Base-by-base conservation (phyloP, 2,329 filamentous ascomycete species). In the Talaromyces sp. region DNA sequence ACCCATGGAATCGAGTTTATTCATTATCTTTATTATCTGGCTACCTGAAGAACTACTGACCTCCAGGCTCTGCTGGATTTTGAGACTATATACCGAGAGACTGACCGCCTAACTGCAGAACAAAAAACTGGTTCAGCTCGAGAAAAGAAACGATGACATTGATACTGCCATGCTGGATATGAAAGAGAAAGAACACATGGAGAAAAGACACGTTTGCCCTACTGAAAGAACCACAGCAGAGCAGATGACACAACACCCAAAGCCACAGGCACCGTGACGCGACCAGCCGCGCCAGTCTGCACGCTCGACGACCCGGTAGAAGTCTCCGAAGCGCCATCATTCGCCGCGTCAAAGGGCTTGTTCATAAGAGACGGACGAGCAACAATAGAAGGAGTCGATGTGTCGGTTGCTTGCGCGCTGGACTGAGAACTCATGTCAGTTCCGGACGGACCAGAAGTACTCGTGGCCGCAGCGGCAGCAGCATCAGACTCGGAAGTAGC, bases 191-290 rank as follows among this genome's bases (percentile, higher is more conserved):
- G 35, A 38, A n/a, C 8, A 38, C 5, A 38, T 38, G 35, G 6
- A n/a, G 5, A 38, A 2, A 14, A 7, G 17, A 17, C 19, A 9
- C 43, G 3, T 12, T 24, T 14, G 5, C 19, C 24, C 64, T 70
- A 63, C 21, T 63, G 67, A 7, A 75, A 61, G 59, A 71, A 72
- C 51, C 69, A 65, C 48, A 75, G 63, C 7, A 73, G 67, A 27
- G 67, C 72, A n/a, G 72, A 63, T 1, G 69, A 69, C n/a, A 70
- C 69, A 50, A 74, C 59, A 10, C 70, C 61, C 17, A 75, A 61
- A 7, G 70, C 69, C 24, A 69, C 63, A 7, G 74, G 69, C 62
- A 67, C 72, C 4, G 67, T 66, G 8, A 72, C 60, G 14, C 68
- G 63, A 26, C 65, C 68, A 19, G 69, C 70, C 48, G 60, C 63